Percentiles rank a stretch among this genome's conserved stretches.
Evolutionary conservation across 2,329 filamentous ascomycete species (phyloP).

Genomic region (Alternaria gaisen): DNA sequence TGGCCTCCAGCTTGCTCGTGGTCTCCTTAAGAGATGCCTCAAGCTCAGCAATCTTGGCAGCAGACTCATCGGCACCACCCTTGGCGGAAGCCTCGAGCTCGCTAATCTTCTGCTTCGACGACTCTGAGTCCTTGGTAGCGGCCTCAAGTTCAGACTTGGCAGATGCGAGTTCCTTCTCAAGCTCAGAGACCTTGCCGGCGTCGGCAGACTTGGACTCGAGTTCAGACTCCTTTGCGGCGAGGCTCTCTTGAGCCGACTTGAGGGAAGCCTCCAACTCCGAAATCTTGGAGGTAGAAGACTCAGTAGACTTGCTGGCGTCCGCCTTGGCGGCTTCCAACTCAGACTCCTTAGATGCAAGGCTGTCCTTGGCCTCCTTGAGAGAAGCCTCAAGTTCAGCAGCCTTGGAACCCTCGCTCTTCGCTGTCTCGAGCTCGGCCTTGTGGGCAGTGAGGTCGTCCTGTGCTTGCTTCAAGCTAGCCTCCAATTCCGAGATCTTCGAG

Average conservation of each 20-base stretch:
- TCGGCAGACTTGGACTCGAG: constrained; percentile 28
- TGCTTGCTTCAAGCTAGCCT: constrained; percentile 33
- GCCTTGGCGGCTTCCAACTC: constrained; percentile 29
- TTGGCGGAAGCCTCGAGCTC: constrained; percentile 31
- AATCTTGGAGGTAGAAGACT: constrained; percentile 32
- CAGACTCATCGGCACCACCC: constrained; percentile 20
- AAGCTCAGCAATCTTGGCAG: constrained; percentile 30
- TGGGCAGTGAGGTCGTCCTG: constrained; percentile 34
- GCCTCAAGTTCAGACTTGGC: constrained; percentile 28
- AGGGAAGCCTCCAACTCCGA: constrained; percentile 30
- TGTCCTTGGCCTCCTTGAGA: constrained; percentile 23
- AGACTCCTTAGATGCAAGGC: constrained; percentile 20
- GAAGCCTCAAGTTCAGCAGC: constrained; percentile 28
- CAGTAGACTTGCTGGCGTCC: constrained; percentile 27
- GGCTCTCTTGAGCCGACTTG: constrained; percentile 33
- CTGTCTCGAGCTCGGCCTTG: constrained; percentile 31
- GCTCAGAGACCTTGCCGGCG: constrained; percentile 27
- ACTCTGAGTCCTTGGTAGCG: constrained; percentile 23
- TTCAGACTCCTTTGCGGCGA: constrained; percentile 36
- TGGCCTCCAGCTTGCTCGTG: constrained; percentile 23
- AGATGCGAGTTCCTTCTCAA: constrained; percentile 27
- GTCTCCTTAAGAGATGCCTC: constrained; percentile 31
- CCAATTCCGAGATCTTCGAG: constrained; percentile 33
- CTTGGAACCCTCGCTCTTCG: constrained; percentile 18
- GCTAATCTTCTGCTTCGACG: constrained; percentile 30